Conservation (phyloP, 129 eudicot genomes). For the Escallonia rubra region DNA sequence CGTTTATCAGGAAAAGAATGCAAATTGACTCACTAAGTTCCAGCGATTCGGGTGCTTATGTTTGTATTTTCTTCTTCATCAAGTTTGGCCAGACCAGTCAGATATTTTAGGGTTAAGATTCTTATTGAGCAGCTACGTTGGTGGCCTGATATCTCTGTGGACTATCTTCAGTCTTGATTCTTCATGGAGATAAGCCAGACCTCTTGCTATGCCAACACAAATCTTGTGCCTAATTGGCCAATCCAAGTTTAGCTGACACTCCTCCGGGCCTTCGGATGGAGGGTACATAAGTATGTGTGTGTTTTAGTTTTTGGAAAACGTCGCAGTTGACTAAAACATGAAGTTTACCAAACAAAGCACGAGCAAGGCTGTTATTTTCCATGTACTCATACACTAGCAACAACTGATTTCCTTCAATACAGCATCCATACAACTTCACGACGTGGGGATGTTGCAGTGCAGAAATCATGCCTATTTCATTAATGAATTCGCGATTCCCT, state of each 20-base stretch:
- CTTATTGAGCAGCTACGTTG: conserved; percentile 50
- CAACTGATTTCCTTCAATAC: conserved; percentile 46
- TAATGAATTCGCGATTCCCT: conserved; percentile 54
- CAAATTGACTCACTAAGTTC: conserved; percentile 36
- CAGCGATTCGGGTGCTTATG: conserved; percentile 57
- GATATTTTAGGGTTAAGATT: conserved; percentile 49
- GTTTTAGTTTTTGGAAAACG: too few relatives aligned
- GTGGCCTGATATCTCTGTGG: conserved; percentile 56
- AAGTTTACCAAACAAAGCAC: conserved; percentile 49
- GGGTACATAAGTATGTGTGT: not conserved
- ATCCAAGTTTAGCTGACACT: conserved; percentile 32
- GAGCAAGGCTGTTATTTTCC: conserved; percentile 57
- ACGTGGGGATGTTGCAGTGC: conserved; percentile 53
- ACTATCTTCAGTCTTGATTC: conserved; percentile 51
- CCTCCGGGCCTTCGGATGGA: conserved; percentile 29
- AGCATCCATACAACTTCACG: conserved; percentile 50
- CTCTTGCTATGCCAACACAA: conserved; percentile 51
- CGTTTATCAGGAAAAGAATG: not conserved
- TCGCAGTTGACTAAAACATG: not conserved
- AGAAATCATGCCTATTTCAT: conserved; percentile 65
- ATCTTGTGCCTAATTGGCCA: conserved; percentile 49
- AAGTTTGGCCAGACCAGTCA: conserved; percentile 55
- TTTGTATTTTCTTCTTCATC: conserved; percentile 54
- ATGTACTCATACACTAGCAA: conserved; percentile 50
- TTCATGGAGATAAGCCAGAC: conserved; percentile 57